phyloP scores from a whole-genome alignment of 176 grass and related monocot genomes.

The Secale cereale region DNA sequence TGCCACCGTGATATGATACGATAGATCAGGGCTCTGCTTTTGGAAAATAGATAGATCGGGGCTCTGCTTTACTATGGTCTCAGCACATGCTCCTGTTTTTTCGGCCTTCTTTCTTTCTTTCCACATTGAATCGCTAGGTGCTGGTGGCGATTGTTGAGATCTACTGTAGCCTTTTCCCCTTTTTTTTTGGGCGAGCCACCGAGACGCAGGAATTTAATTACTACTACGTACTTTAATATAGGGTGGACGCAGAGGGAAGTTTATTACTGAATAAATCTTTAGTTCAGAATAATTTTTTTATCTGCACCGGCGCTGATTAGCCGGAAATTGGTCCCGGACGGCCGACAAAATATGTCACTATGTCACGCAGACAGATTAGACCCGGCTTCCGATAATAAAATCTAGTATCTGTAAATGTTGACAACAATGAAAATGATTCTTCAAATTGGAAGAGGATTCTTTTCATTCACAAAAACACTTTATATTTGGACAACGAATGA shows the following conservation, averaged over 20 bases:
- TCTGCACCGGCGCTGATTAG: background rate
- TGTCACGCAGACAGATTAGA: background rate
- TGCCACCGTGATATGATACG: background rate
- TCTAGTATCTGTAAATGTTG: background rate
- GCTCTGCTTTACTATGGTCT: background rate
- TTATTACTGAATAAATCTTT: conserved; percentile 2
- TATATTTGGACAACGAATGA: conserved; percentile 4
- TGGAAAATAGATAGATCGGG: background rate
- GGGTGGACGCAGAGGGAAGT: background rate
- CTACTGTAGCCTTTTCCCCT: background rate
- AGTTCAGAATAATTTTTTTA: background rate
- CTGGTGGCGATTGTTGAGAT: background rate
- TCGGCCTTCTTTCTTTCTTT: conserved; percentile 4
- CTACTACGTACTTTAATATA: background rate
- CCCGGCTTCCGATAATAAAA: conserved; percentile 12
- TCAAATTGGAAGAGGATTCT: conserved; percentile 3
- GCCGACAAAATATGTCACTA: conserved; percentile 21
- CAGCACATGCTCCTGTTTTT: background rate
- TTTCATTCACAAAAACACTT: background rate
- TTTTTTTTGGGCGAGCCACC: background rate
- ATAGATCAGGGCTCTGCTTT: background rate
- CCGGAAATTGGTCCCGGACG: background rate
- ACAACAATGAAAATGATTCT: background rate
- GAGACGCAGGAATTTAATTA: background rate
- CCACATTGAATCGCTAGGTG: conserved; percentile 29